These are phyloP conservation scores for Jackrogersella multiformis DNA, from an alignment of 495 filamentous ascomycete species.

Conservation along the genomic window DNA sequence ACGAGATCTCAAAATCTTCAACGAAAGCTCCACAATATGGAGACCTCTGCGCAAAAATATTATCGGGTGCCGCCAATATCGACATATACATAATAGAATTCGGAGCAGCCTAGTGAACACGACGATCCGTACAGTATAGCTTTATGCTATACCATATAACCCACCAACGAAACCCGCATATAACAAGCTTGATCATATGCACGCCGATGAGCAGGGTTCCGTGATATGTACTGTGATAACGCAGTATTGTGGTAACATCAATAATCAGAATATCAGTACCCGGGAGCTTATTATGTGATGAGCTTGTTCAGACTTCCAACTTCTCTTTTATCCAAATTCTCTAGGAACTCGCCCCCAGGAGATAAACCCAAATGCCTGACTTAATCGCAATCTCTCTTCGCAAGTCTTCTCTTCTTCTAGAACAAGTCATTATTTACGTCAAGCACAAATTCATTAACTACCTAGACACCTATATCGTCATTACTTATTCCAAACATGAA, in stretches of 20 bases:
- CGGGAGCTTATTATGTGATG: conserved; percentile 14
- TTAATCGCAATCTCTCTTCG: neutral
- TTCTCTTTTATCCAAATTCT: conserved; percentile 4
- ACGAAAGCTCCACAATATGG: conserved; percentile 30
- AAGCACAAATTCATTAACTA: neutral
- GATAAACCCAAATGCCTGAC: neutral
- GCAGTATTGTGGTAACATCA: conserved; percentile 24
- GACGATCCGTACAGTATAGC: conserved; percentile 17
- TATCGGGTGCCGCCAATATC: conserved; percentile 39
- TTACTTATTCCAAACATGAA: too few species aligned
- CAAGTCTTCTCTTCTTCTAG: neutral
- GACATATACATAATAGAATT: conserved; percentile 26
- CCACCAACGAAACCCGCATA: conserved; percentile 18
- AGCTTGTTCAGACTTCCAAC: conserved; percentile 37
- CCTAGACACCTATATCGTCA: too few species aligned
- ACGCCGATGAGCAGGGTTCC: conserved; percentile 34
- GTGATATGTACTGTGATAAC: conserved; percentile 37
- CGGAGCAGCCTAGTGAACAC: conserved; percentile 6
- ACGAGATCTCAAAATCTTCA: conserved; percentile 34
- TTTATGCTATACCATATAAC: conserved; percentile 5
- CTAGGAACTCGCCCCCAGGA: neutral
- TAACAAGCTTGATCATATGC: conserved; percentile 26
- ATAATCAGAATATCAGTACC: conserved; percentile 9
- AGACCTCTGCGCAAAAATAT: conserved; percentile 27
- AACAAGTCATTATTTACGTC: neutral